Conservation (phyloP, 495 filamentous ascomycete genomes). For the Xylaria flabelliformis region DNA sequence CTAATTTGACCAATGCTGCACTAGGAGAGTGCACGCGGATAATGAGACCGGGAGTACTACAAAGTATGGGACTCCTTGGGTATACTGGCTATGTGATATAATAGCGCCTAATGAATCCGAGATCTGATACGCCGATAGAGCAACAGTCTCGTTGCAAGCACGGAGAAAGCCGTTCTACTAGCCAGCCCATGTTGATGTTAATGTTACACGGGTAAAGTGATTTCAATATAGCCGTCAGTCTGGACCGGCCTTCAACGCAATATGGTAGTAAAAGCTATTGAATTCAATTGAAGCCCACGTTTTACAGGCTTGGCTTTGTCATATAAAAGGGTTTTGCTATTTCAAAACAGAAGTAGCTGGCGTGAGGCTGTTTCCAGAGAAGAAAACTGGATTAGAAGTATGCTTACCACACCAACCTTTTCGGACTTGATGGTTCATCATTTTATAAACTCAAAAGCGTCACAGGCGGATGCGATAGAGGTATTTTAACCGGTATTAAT, state of each 20-base stretch:
- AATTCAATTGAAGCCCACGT: background rate
- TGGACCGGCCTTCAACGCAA: background rate
- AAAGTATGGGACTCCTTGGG: background rate
- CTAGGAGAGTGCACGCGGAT: background rate
- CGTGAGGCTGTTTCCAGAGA: background rate
- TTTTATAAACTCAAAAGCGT: background rate
- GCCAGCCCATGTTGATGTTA: background rate
- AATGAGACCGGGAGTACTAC: background rate
- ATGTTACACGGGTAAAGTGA: conserved; percentile 13
- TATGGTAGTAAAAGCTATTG: background rate
- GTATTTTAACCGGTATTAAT: background rate
- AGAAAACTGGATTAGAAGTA: background rate
- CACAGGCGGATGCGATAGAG: background rate
- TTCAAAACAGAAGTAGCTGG: background rate
- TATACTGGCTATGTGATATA: background rate
- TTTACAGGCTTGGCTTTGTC: background rate
- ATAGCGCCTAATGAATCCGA: background rate
- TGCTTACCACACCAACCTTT: background rate
- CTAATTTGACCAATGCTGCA: background rate
- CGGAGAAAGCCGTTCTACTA: background rate
- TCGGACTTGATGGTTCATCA: background rate
- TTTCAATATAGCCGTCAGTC: conserved; percentile 9
- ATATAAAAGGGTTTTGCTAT: background rate
- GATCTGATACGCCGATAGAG: background rate
- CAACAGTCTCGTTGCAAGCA: background rate